Conservation (phyloP, 169 alveolate genomes). For the Amoebophrya sp. region DNA sequence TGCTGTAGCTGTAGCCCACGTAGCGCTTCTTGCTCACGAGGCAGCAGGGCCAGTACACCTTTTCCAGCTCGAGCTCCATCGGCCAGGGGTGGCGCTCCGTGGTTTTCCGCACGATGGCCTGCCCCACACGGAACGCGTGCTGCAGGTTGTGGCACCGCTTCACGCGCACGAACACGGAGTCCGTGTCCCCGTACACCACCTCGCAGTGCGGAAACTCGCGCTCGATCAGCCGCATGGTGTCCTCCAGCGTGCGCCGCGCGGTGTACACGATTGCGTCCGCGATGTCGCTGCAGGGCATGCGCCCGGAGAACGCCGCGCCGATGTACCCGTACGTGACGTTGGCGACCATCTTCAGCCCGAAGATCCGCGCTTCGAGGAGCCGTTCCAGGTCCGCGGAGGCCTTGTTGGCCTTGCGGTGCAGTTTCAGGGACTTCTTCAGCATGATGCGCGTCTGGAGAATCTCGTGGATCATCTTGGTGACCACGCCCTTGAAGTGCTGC, state of each 20-base stretch:
- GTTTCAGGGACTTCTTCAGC: constrained; percentile 31
- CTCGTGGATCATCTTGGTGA: constrained; percentile 58
- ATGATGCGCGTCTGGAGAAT: constrained; percentile 42
- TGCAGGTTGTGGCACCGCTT: constrained; percentile 16
- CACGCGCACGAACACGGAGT: constrained; percentile 77
- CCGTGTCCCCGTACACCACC: constrained; percentile 79
- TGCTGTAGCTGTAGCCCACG: not conserved
- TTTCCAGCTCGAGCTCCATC: constrained; percentile 35
- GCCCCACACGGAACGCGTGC: constrained; percentile 32
- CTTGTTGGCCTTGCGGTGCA: not conserved
- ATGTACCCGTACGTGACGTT: constrained; percentile 84
- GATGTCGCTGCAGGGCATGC: constrained; percentile 87
- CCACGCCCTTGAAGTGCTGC: constrained; percentile 13
- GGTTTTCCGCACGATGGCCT: constrained; percentile 30
- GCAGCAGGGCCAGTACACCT: constrained; percentile 37
- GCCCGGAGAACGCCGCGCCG: constrained; percentile 88
- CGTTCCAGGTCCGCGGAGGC: constrained; percentile 29
- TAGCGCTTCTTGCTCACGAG: not conserved
- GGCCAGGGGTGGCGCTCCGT: constrained; percentile 35
- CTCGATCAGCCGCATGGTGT: constrained; percentile 67
- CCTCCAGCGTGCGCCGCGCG: constrained; percentile 81
- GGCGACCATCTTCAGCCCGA: constrained; percentile 80
- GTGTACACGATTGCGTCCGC: constrained; percentile 85
- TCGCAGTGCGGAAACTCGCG: constrained; percentile 38
- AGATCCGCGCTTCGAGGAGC: constrained; percentile 76